Evolutionary conservation across 805 yeast genomes (phyloP).

Genomic region (Barnettozyma populi): DNA sequence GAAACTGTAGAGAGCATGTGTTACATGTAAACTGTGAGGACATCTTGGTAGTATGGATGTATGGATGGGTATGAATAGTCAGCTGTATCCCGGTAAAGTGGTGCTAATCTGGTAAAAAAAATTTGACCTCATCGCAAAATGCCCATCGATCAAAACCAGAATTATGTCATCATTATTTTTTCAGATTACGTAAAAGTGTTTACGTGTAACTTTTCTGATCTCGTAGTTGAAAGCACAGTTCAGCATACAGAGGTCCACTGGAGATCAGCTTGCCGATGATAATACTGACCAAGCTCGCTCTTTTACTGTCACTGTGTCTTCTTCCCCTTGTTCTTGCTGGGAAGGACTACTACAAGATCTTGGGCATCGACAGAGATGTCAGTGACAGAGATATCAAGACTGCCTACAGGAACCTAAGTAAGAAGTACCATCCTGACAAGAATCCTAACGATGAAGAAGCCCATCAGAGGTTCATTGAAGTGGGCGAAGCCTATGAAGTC

Average conservation of each 20-base stretch:
- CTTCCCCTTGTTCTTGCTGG: constrained; percentile 18
- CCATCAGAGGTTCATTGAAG: constrained; percentile 78
- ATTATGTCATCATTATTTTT: background rate
- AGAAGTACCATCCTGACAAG: constrained; percentile 93
- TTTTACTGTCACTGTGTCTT: constrained; percentile 3
- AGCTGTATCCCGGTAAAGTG: no score
- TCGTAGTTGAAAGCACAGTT: background rate
- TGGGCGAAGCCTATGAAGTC: constrained; percentile 91
- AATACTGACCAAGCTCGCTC: constrained; percentile 1
- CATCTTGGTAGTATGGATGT: background rate
- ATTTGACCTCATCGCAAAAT: constrained; percentile 7
- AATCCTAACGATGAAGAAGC: constrained; percentile 80
- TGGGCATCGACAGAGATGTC: constrained; percentile 68
- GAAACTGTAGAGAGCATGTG: constrained; percentile 78
- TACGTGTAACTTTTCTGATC: constrained; percentile 6
- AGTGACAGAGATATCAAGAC: constrained; percentile 76
- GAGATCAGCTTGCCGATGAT: constrained; percentile 1
- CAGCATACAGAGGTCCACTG: background rate
- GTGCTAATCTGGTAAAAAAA: background rate
- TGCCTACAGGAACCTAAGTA: constrained; percentile 76
- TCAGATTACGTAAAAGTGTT: background rate
- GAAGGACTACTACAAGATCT: constrained; percentile 50
- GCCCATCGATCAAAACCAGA: constrained; percentile 1
- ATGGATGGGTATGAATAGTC: no score
- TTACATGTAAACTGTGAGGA: constrained; percentile 60